Base-by-base conservation (phyloP, 345 rosid genomes). In the Bretschneidera sinensis region DNA sequence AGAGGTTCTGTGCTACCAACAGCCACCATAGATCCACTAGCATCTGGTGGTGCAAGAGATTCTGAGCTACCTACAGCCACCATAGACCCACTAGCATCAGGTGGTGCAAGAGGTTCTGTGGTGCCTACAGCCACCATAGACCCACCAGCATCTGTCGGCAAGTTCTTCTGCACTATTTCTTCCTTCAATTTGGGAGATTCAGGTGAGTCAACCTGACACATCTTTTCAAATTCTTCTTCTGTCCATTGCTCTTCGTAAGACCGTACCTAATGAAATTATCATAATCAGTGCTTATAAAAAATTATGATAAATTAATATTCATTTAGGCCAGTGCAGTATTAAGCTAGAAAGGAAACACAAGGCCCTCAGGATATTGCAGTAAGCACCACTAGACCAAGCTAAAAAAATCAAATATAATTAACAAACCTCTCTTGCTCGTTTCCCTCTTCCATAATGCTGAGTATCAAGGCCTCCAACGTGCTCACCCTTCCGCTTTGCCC, bases 211-310 rank as follows among this genome's bases (percentile, higher is more conserved):
- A 24, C 88, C 76, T 91, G 88, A 76, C 98, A 91, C 76, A 91
- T 35, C 76, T 81, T 88, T 63, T 91, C 98, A 76, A 91, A 91
- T 77, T 91, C 98, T 70, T 88, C 96, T 69, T 91, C 98, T 33
- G 98, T 86, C 85, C 83, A 74, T 75, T 88, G 87, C 74, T 91
- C 98, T 81, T 88, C 96, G 24, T 91, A 91, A 17, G 98, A 88
- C n/a, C 91, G 91, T 60, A 91, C 96, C 98, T 91, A 52, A 48
- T 17, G 24, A 64, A 66, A 53, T 69, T 24, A 55, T 48, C 43
- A 20, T 20, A 16, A 48, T 4, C 22, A 63, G 19, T 48, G n/a
- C n/a, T n/a, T n/a, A n/a, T n/a, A n/a, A n/a, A n/a, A n/a, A n/a
- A n/a, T n/a, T n/a, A n/a, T n/a, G n/a, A n/a, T n/a, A n/a, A n/a